A percentile compares a stretch with the other conserved stretches of the same genome.
These are phyloP conservation scores for Calonectria multiphialidica DNA, from an alignment of 2,329 filamentous ascomycete species.

Conservation along the genomic window DNA sequence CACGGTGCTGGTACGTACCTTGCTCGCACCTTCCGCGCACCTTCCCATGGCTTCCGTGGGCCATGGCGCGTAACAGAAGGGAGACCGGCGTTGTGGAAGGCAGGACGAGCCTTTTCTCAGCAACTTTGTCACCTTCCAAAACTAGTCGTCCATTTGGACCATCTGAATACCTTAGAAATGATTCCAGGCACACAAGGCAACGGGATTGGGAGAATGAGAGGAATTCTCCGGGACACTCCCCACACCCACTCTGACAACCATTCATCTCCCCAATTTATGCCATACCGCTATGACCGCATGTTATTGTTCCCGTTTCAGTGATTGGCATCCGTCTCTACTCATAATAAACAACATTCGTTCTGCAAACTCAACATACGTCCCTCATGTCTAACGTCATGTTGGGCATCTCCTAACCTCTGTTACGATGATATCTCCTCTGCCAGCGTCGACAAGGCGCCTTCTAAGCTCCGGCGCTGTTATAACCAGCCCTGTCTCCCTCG, in stretches of 20 bases:
- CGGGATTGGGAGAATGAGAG: not conserved
- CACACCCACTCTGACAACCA: not conserved
- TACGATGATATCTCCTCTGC: constrained; percentile 65
- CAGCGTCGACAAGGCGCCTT: constrained; percentile 62
- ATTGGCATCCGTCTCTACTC: not conserved
- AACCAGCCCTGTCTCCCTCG: constrained; percentile 68
- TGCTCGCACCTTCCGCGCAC: not conserved
- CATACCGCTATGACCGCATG: constrained; percentile 10
- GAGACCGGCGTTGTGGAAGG: not conserved
- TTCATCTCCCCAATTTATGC: constrained; percentile 6
- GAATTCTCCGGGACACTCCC: not conserved
- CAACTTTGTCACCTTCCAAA: not conserved
- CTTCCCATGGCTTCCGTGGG: not conserved
- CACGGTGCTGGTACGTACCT: constrained; percentile 34
- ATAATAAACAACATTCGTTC: not conserved
- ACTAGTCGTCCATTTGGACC: not conserved
- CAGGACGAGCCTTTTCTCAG: not conserved
- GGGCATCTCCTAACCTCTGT: constrained; percentile 18
- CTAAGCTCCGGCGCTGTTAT: constrained; percentile 73
- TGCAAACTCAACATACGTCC: not conserved
- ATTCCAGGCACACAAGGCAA: not conserved
- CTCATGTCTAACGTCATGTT: constrained; percentile 20
- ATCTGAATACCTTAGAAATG: not conserved
- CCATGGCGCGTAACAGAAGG: constrained; percentile 3
- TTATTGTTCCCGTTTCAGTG: constrained; percentile 9